Percentiles rank a stretch among this genome's conserved stretches.
Conservation (phyloP, 164 flowering plant species). For the Dillenia suffruticosa region DNA sequence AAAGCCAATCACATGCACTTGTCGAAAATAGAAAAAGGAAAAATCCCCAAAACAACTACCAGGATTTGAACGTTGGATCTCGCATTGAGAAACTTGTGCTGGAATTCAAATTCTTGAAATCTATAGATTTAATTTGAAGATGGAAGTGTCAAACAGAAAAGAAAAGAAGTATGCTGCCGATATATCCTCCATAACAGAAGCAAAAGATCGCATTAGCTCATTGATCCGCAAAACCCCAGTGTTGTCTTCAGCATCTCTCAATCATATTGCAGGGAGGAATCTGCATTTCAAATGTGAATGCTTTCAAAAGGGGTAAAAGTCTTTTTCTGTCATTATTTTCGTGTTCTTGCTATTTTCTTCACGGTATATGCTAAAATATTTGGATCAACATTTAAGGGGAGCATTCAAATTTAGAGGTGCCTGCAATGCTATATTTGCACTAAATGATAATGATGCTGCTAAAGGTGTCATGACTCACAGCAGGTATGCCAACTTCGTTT, state of each 20-base stretch:
- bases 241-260: constrained; percentile 58
- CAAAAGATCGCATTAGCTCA: constrained; percentile 53
- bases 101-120: no score
- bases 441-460: constrained; percentile 58
- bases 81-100: no score
- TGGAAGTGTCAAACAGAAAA: constrained; percentile 22
- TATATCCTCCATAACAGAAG: constrained; percentile 66
- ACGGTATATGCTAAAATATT: background rate
- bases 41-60: no score
- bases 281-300: constrained; percentile 84
- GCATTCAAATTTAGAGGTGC: constrained; percentile 97
- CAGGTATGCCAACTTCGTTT: constrained; percentile 46
- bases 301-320: constrained; percentile 80
- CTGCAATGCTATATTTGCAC: constrained; percentile 84
- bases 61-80: no score
- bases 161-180: constrained; percentile 66
- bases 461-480: constrained; percentile 95
- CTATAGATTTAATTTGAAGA: constrained; percentile 5
- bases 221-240: constrained; percentile 69
- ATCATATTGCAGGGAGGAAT: constrained; percentile 61
- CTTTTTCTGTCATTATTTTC: background rate
- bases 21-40: no score
- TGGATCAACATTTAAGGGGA: constrained; percentile 39
- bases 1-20: no score
- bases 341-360: background rate